Base-by-base conservation (phyloP, 345 rosid genomes). In the Gossypium stocksii region DNA sequence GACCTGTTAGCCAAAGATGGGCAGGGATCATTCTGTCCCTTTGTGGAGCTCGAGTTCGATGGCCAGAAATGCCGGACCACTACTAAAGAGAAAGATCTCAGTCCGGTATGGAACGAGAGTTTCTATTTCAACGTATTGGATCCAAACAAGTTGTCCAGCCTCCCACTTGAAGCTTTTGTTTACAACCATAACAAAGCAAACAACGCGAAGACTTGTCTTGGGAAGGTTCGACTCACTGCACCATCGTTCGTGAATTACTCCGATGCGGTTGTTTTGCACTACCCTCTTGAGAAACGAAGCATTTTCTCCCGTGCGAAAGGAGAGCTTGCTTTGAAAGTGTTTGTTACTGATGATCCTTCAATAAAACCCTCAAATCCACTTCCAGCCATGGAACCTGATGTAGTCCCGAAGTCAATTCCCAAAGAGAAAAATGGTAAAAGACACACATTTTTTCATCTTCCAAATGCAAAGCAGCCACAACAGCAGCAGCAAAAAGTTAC, bases 31-130 rank as follows among this genome's bases (percentile, higher is more conserved):
- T 77, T 88, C 22, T 84, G 74, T 82, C 75, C 93, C 69, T 88
- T 73, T 70, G 98, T 90, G 43, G 97, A 94, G 86, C 87, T 94
- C 46, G 87, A 86, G 72, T 94, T 94, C 56, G 97, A 94, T 58
- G 85, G 77, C 48, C 97, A 94, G 82, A 88, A 54, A 72, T 84
- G 86, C 73, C 92, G 87, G 62, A 89, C 97, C 59, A 72, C 91
- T 16, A 83, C 74, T 9, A 94, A 92, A 82, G 82, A 83, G 27
- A 89, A 83, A 44, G 98, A 90, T 79, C 86, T 85, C 6, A 87
- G 69, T 76, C 98, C 97, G 3, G 86, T 87, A 6, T 94, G 97
- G 97, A 86, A 87, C 60, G 97, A 94, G 74, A 86, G 72, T 61
- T 92, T 94, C 86, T 89, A 80, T 80, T 90, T 94, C 93, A 88